Percentiles rank a stretch among this genome's conserved stretches.
phyloP scores from a whole-genome alignment of 2,329 filamentous ascomycete genomes.

The Karstenula rhodostoma region DNA sequence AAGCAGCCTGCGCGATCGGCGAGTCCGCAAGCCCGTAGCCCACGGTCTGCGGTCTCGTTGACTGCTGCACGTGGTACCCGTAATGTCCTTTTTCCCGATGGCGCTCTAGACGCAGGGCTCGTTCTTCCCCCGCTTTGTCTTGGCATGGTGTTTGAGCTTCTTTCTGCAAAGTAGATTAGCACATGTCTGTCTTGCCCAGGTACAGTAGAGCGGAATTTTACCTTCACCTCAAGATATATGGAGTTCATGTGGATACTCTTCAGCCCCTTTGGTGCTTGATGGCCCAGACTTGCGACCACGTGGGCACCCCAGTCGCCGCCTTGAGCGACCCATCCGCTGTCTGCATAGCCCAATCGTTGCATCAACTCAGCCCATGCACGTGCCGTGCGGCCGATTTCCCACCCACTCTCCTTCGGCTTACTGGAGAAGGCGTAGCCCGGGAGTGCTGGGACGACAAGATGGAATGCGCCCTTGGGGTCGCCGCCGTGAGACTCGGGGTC shows the following conservation, averaged over 20 bases:
- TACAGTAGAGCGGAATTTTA: constrained; percentile 16
- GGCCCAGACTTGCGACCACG: constrained; percentile 35
- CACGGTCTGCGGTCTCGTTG: constrained; percentile 74
- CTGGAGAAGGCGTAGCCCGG: constrained; percentile 62
- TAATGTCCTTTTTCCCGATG: constrained; percentile 53
- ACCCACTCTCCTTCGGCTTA: constrained; percentile 59
- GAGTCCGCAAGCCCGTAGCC: constrained; percentile 73
- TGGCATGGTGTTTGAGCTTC: constrained; percentile 18
- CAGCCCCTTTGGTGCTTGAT: constrained; percentile 22
- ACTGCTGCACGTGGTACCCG: constrained; percentile 66
- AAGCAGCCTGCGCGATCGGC: constrained; percentile 73
- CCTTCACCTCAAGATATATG: constrained; percentile 21
- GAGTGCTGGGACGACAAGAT: constrained; percentile 59
- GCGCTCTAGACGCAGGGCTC: constrained; percentile 46
- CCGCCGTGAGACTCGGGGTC: constrained; percentile 25
- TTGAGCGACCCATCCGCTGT: constrained; percentile 48
- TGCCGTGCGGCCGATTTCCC: constrained; percentile 65
- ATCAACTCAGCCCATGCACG: constrained; percentile 72
- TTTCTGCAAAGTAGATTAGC: constrained; percentile 19
- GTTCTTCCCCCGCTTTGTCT: constrained; percentile 16
- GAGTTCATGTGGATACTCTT: constrained; percentile 24
- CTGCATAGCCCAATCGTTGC: constrained; percentile 68
- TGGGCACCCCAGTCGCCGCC: constrained; percentile 23
- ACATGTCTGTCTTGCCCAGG: constrained; percentile 5
- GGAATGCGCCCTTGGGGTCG: constrained; percentile 53